Conservation (phyloP, 1,284 basidiomycete species). For the Ustilago hordei region DNA sequence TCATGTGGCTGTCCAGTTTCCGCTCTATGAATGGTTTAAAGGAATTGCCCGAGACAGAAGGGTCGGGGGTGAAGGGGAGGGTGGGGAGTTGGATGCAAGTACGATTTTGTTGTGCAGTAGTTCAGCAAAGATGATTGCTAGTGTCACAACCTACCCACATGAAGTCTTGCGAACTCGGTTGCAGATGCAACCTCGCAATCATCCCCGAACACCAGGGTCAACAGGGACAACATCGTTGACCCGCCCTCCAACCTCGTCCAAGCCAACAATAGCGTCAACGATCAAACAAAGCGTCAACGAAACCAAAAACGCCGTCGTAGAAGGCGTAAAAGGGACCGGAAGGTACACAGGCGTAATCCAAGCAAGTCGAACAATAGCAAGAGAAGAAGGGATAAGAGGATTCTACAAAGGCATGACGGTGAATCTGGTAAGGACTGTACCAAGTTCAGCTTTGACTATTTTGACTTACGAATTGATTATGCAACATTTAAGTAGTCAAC, state of each 20-base stretch:
- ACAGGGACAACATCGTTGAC: background rate
- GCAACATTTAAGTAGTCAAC: slow-evolving; percentile 44
- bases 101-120: slow-evolving; percentile 63
- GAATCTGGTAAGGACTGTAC: slow-evolving; percentile 66
- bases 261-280: background rate
- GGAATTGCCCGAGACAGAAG: slow-evolving; percentile 32
- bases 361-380: slow-evolving; percentile 47
- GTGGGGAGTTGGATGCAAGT: background rate
- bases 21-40: slow-evolving; percentile 68
- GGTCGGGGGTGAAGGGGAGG: slow-evolving; percentile 28
- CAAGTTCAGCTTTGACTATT: slow-evolving; percentile 65
- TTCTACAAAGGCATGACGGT: slow-evolving; percentile 68
- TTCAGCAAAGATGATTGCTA: slow-evolving; percentile 68
- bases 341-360: slow-evolving; percentile 61
- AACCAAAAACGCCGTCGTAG: background rate
- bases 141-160: slow-evolving; percentile 67
- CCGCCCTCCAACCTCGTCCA: background rate
- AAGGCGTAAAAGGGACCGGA: slow-evolving; percentile 7
- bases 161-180: slow-evolving; percentile 66
- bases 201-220: background rate
- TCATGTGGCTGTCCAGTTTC: slow-evolving; percentile 68
- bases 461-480: slow-evolving; percentile 68
- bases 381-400: slow-evolving; percentile 61
- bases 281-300: background rate
- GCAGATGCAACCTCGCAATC: slow-evolving; percentile 62